Evolutionary conservation across 768 basidiomycete species (phyloP).

Genomic region (Cystobasidium ongulense): DNA sequence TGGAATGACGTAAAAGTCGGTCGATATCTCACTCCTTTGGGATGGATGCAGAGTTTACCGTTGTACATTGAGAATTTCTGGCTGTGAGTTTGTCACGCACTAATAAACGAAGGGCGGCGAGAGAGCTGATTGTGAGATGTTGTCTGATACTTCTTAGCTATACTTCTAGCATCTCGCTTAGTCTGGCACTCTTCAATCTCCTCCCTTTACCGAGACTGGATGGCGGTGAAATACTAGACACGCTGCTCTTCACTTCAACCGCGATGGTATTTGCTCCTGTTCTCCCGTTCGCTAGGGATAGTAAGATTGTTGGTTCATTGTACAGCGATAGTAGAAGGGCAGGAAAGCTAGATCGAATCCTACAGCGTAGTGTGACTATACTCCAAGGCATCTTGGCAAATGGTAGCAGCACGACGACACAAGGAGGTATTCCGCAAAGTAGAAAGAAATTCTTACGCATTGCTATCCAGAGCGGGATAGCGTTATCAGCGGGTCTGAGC

Average conservation of each 20-base stretch:
- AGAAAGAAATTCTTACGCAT: neutral
- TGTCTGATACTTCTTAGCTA: neutral
- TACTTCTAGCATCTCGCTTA: neutral
- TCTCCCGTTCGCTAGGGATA: neutral
- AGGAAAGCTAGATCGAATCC: neutral
- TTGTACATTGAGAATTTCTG: neutral
- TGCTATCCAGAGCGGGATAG: neutral
- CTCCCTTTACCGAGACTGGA: conserved; percentile 26
- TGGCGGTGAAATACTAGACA: conserved; percentile 6
- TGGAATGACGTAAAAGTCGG: conserved; percentile 20
- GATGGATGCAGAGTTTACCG: neutral
- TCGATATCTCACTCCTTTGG: neutral
- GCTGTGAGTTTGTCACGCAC: conserved; percentile 14
- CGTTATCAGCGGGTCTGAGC: neutral
- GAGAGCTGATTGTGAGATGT: no score
- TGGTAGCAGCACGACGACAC: neutral
- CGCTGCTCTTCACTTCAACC: neutral
- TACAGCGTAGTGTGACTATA: neutral
- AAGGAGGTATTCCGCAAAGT: neutral
- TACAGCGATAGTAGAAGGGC: neutral
- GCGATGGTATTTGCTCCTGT: neutral
- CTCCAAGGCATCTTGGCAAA: neutral
- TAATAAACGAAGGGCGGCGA: no score
- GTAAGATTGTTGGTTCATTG: neutral
- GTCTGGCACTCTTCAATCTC: conserved; percentile 24